phyloP scores from a whole-genome alignment of 2,329 filamentous ascomycete species.

The Stemphylium vesicarium region DNA sequence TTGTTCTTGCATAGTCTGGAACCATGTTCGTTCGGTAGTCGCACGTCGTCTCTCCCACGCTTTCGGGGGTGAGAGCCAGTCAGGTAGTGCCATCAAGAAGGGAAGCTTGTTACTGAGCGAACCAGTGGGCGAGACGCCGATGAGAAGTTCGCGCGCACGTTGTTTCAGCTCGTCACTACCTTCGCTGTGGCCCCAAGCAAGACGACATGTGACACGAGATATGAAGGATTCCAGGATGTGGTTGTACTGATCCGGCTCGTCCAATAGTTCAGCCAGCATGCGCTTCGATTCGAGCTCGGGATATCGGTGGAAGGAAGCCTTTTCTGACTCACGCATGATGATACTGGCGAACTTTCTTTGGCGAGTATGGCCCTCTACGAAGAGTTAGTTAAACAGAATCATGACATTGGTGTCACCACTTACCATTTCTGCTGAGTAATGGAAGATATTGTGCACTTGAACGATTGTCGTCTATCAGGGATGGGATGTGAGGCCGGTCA shows the following conservation, averaged over 20 bases:
- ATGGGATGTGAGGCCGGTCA: constrained; percentile 54
- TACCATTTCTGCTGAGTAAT: constrained; percentile 53
- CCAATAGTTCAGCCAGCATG: constrained; percentile 53
- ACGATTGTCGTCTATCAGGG: constrained; percentile 53
- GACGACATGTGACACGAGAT: constrained; percentile 54
- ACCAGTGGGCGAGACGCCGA: constrained; percentile 56
- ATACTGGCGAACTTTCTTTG: constrained; percentile 55
- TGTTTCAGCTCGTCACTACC: constrained; percentile 56
- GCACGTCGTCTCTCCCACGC: constrained; percentile 54
- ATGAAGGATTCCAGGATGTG: constrained; percentile 54
- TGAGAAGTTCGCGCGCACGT: constrained; percentile 54
- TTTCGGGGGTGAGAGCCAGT: constrained; percentile 52
- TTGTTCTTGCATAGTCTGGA: constrained; percentile 53
- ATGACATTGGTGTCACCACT: background rate
- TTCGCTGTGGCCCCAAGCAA: constrained; percentile 55
- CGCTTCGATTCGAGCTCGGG: constrained; percentile 55
- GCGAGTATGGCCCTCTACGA: constrained; percentile 48
- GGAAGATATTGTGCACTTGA: constrained; percentile 55
- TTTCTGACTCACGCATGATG: constrained; percentile 54
- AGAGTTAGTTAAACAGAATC: constrained; percentile 20
- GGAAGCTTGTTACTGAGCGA: constrained; percentile 55
- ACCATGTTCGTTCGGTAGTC: constrained; percentile 53
- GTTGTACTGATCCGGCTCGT: constrained; percentile 53
- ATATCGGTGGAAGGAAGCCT: constrained; percentile 51
- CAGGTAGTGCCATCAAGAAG: constrained; percentile 54